Conservation (phyloP, 495 filamentous ascomycete species). For the Hypoxylon subgilvum region DNA sequence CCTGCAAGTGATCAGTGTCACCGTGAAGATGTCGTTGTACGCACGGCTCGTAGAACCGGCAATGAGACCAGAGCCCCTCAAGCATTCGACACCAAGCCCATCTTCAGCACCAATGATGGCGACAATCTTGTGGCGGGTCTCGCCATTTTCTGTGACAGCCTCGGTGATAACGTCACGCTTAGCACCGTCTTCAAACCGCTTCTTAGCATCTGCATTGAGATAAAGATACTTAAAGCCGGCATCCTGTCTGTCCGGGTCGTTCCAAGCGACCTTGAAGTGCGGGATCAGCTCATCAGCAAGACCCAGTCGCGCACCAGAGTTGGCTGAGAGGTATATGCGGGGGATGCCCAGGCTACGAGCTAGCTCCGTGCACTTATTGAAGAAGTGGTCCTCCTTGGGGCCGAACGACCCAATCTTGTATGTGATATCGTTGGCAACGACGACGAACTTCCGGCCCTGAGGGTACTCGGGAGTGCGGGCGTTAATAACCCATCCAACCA, state of each 20-base stretch:
- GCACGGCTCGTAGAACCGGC: conserved; percentile 95
- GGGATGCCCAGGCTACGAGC: conserved; percentile 92
- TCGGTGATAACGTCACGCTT: conserved; percentile 87
- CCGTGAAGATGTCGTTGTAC: conserved; percentile 98
- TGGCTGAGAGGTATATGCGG: conserved; percentile 95
- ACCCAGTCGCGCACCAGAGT: conserved; percentile 98
- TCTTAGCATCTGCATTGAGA: conserved; percentile 83
- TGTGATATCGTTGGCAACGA: conserved; percentile 98
- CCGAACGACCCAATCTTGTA: conserved; percentile 99
- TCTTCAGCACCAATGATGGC: conserved; percentile 94
- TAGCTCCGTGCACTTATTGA: conserved; percentile 97
- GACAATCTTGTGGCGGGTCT: conserved; percentile 91
- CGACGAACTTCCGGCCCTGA: conserved; percentile 85
- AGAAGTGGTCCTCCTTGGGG: conserved; percentile 95
- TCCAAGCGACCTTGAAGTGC: conserved; percentile 96
- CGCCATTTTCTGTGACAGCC: conserved; percentile 80
- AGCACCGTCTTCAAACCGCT: conserved; percentile 84
- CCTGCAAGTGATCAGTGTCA: conserved; percentile 95
- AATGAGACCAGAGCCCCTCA: conserved; percentile 96
- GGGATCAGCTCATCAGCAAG: conserved; percentile 97
- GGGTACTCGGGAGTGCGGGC: conserved; percentile 99
- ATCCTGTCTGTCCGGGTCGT: conserved; percentile 81
- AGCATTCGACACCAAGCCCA: conserved; percentile 95
- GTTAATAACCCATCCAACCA: conserved; percentile 97
- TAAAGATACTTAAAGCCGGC: conserved; percentile 99